phyloP scores from a whole-genome alignment of 768 basidiomycete genomes.

The Coprinellus micaceus region DNA sequence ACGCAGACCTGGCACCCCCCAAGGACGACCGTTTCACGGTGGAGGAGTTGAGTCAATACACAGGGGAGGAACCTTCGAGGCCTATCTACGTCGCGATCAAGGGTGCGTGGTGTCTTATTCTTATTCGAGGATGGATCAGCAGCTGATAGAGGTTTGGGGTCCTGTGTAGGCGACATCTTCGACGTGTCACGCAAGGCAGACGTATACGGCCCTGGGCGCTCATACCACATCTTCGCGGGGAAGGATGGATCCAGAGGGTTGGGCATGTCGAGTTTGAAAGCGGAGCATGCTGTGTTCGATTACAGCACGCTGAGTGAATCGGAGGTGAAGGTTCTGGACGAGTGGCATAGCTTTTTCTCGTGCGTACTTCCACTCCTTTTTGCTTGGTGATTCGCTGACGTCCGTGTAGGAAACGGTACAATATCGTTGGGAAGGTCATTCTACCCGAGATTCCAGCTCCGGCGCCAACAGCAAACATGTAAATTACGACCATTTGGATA shows the following conservation, averaged over 20 bases:
- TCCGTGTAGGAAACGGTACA: constrained; percentile 71
- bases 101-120: constrained; percentile 39
- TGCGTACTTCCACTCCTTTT: constrained; percentile 40
- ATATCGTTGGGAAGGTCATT: constrained; percentile 73
- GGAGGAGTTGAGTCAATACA: constrained; percentile 61
- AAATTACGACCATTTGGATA: background rate
- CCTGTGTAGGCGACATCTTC: constrained; percentile 72
- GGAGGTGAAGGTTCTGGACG: constrained; percentile 76
- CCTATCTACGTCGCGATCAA: constrained; percentile 95
- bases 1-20: constrained; percentile 60
- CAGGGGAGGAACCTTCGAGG: constrained; percentile 60
- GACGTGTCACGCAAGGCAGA: constrained; percentile 84
- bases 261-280: constrained; percentile 84
- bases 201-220: constrained; percentile 80
- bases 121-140: background rate
- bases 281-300: constrained; percentile 84
- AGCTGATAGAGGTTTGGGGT: background rate
- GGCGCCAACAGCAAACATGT: constrained; percentile 11
- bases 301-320: constrained; percentile 70
- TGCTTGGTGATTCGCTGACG: background rate
- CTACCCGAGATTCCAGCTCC: constrained; percentile 19
- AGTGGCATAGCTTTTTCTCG: constrained; percentile 88
- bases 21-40: constrained; percentile 77
- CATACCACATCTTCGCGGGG: constrained; percentile 86
- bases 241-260: constrained; percentile 90